Conservation (phyloP, 169 alveolate species). For the Theileria luwenshuni region DNA sequence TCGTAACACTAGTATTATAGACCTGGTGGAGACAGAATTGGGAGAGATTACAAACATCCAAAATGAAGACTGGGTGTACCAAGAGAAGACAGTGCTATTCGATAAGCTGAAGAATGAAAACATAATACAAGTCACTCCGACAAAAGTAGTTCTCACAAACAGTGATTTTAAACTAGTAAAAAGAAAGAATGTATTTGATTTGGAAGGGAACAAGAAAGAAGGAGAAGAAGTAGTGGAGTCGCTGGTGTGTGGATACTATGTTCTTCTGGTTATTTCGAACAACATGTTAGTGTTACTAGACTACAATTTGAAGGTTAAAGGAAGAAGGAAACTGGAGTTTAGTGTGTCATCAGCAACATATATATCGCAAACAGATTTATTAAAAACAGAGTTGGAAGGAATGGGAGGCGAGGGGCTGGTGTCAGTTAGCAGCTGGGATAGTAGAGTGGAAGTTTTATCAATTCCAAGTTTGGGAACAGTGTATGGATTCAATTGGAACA, state of each 20-base stretch:
- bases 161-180: not conserved
- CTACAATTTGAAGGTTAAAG: not conserved
- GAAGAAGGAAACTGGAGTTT: conserved; percentile 2
- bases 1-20: not conserved
- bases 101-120: not conserved
- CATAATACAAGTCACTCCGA: conserved; percentile 50
- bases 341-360: conserved; percentile 39
- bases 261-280: conserved; percentile 38
- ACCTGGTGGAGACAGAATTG: conserved; percentile 12
- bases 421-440: conserved; percentile 52
- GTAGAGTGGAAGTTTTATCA: not conserved
- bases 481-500: not conserved
- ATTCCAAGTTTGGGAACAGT: conserved; percentile 16
- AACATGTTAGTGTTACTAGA: conserved; percentile 24
- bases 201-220: not conserved
- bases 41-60: conserved; percentile 14
- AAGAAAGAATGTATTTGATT: not conserved
- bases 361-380: conserved; percentile 12
- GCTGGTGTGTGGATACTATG: conserved; percentile 11
- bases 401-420: conserved; percentile 16
- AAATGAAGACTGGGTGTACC: not conserved
- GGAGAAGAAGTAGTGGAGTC: not conserved
- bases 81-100: conserved; percentile 32
- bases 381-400: not conserved
- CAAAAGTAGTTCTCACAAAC: not conserved